A percentile compares a stretch with the other conserved stretches of the same genome.
Conservation (phyloP, 345 rosid species). For the Populus deltoides region DNA sequence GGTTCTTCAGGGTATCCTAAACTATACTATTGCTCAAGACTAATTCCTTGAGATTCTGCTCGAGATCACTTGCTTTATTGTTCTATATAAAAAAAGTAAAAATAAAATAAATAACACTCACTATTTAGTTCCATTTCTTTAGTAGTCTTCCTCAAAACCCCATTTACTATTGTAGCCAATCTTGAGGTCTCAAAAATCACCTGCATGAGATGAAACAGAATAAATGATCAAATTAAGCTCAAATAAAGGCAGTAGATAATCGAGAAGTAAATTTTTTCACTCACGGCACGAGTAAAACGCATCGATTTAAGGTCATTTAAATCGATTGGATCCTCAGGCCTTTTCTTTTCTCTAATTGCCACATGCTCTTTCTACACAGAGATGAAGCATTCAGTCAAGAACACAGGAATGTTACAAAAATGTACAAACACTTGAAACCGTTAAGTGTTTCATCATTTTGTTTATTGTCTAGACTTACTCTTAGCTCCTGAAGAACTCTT, state of each 20-base stretch:
- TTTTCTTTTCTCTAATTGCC: slow-evolving; percentile 57
- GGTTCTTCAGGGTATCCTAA: too few species aligned
- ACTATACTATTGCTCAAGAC: too few species aligned
- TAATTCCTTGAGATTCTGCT: too few species aligned
- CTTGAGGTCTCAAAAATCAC: slow-evolving; percentile 77
- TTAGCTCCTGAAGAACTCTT: slow-evolving; percentile 53
- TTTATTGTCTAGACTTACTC: slow-evolving; percentile 38
- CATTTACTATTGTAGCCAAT: slow-evolving; percentile 75
- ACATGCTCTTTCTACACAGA: slow-evolving; percentile 66
- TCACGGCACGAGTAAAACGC: slow-evolving; percentile 87
- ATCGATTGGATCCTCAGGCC: slow-evolving; percentile 61
- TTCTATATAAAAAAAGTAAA: not conserved
- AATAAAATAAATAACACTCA: not conserved
- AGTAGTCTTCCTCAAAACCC: slow-evolving; percentile 75
- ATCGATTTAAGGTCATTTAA: slow-evolving; percentile 68
- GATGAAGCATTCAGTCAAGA: not conserved
- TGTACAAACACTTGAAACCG: too few species aligned
- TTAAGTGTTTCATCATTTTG: not conserved
- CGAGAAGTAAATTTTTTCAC: slow-evolving; percentile 11
- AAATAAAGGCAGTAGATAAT: not conserved
- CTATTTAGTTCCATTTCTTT: slow-evolving; percentile 63
- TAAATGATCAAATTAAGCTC: not conserved
- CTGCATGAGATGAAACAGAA: slow-evolving; percentile 23
- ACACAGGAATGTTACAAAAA: not conserved
- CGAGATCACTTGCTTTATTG: not conserved